Evolutionary conservation across 1,284 basidiomycete species (phyloP).

Genomic region (Ceratobasidium sp.): DNA sequence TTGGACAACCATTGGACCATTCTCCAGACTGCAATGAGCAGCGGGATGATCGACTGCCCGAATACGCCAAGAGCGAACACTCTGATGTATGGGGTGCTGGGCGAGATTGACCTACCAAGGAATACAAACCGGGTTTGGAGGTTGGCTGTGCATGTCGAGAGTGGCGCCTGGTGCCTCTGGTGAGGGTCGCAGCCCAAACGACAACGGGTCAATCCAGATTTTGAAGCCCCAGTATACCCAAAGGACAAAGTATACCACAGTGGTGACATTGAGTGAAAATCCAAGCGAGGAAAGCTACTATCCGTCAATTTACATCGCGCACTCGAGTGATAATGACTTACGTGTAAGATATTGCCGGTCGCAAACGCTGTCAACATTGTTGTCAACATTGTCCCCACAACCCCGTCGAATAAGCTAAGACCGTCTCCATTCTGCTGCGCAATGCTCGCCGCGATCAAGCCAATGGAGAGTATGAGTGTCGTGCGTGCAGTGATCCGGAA

Average conservation of each 20-base stretch:
- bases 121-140: not conserved
- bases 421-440: conserved; percentile 4
- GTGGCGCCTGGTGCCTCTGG: not conserved
- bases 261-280: not conserved
- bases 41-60: not conserved
- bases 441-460: not conserved
- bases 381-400: conserved; percentile 22
- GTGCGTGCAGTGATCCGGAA: conserved; percentile 5
- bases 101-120: not conserved
- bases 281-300: conserved; percentile 13
- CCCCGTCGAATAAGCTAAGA: conserved; percentile 11
- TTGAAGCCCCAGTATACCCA: conserved; percentile 23
- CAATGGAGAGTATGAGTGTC: not conserved
- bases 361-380: conserved; percentile 6
- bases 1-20: not conserved
- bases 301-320: too few species aligned
- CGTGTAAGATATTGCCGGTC: conserved; percentile 15
- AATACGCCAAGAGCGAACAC: conserved; percentile 3
- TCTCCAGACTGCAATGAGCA: not conserved
- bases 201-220: conserved; percentile 4
- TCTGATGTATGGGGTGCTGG: not conserved
- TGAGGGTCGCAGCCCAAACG: conserved; percentile 7
- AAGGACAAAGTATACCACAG: not conserved
- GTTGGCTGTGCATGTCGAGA: conserved; percentile 18
- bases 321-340: not conserved